Conservation (phyloP, 2,329 filamentous ascomycete species). For the Claviceps pazoutovae region DNA sequence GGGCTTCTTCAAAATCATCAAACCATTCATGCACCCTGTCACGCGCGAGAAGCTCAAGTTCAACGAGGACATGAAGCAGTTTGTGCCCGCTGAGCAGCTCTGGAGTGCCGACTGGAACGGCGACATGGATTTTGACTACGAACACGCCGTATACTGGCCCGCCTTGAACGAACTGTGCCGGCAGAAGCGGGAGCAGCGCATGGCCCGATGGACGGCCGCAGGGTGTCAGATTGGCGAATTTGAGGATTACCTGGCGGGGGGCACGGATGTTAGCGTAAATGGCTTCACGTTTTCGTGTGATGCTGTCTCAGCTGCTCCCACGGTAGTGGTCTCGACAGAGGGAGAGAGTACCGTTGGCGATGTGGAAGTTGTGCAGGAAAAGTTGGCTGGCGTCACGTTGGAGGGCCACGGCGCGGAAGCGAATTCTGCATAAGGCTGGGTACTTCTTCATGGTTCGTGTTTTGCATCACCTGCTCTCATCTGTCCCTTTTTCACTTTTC, state of each 20-base stretch:
- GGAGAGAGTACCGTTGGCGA: not conserved
- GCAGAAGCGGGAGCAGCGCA: slow-evolving; percentile 47
- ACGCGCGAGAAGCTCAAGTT: slow-evolving; percentile 94
- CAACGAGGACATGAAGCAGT: slow-evolving; percentile 77
- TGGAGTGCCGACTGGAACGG: slow-evolving; percentile 64
- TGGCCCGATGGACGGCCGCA: slow-evolving; percentile 61
- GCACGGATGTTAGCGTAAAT: slow-evolving; percentile 21
- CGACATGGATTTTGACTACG: slow-evolving; percentile 78
- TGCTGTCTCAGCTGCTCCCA: not conserved
- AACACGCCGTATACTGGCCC: slow-evolving; percentile 82
- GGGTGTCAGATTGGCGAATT: slow-evolving; percentile 75
- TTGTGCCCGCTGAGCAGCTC: slow-evolving; percentile 70
- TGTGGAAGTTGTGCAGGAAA: slow-evolving; percentile 7
- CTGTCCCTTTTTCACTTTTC: not conserved
- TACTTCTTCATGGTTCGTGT: not conserved
- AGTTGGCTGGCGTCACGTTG: slow-evolving; percentile 6
- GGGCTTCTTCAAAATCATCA: slow-evolving; percentile 93
- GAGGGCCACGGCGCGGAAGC: not conserved
- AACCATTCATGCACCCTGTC: slow-evolving; percentile 87
- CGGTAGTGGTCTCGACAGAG: not conserved
- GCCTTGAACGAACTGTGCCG: slow-evolving; percentile 60
- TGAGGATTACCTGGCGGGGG: slow-evolving; percentile 73
- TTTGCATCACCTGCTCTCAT: not conserved
- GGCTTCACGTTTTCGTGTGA: slow-evolving; percentile 15
- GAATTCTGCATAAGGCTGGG: not conserved